These are phyloP conservation scores for Marasmius sp. DNA, from an alignment of 1,284 basidiomycete species.

Conservation along the genomic window DNA sequence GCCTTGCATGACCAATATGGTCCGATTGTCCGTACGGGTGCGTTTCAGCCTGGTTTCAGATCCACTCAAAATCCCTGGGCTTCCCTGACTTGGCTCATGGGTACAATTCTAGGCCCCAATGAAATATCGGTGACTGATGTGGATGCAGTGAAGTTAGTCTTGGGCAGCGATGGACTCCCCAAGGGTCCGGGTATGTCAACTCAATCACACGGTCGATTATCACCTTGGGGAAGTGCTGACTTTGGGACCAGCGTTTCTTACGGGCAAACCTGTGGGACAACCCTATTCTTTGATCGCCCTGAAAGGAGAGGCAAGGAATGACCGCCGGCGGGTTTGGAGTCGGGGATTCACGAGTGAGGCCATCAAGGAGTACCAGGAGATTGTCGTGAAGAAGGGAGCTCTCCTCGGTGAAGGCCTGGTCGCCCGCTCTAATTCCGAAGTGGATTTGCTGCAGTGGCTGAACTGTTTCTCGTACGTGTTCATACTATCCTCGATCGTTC, in stretches of 20 bases:
- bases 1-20: constrained; percentile 43
- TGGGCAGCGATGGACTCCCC: constrained; percentile 20
- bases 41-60: constrained; percentile 6
- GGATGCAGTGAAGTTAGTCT: neutral
- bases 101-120: constrained; percentile 3
- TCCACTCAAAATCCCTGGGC: neutral
- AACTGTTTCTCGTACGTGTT: constrained; percentile 49
- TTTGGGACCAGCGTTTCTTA: neutral
- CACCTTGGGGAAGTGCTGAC: neutral
- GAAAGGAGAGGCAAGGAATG: constrained; percentile 35
- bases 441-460: constrained; percentile 46
- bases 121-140: constrained; percentile 7
- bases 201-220: no score
- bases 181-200: constrained; percentile 35
- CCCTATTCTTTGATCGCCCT: neutral
- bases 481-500: neutral
- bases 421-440: constrained; percentile 3
- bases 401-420: constrained; percentile 39
- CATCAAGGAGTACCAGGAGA: constrained; percentile 47
- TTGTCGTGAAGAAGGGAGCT: constrained; percentile 35
- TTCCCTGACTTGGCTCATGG: no score
- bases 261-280: neutral
- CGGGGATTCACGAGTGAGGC: constrained; percentile 45
- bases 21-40: constrained; percentile 43
- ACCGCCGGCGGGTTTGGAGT: constrained; percentile 52